Evolutionary conservation across 345 rosid species (phyloP).

Genomic region (Psidium guajava): DNA sequence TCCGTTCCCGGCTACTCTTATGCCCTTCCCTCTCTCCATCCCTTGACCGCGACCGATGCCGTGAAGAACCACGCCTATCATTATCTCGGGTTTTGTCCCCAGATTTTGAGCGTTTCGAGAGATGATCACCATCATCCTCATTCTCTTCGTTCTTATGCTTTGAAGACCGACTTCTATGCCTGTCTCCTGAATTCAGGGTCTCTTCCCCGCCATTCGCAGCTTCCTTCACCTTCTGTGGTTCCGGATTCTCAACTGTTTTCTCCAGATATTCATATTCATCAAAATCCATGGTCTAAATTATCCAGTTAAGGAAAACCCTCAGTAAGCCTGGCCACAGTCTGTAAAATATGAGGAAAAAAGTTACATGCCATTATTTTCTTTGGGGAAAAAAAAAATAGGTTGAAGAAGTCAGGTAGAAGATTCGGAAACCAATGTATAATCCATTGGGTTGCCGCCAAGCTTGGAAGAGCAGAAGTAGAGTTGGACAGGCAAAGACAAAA

Average conservation of each 20-base stretch:
- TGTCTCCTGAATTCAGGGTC: conserved; percentile 11
- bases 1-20: conserved; percentile 44
- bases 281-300: conserved; percentile 44
- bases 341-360: neutral
- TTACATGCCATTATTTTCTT: neutral
- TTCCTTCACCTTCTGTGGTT: conserved; percentile 32
- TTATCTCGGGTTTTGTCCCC: conserved; percentile 39
- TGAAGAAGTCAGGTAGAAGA: neutral
- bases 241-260: conserved; percentile 76
- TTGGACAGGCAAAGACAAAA: neutral
- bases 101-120: conserved; percentile 41
- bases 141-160: conserved; percentile 46
- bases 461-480: neutral
- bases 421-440: neutral
- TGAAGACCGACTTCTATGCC: conserved; percentile 36
- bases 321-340: neutral
- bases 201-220: conserved; percentile 38
- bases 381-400: neutral
- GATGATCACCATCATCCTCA: conserved; percentile 30
- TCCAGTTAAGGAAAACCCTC: neutral
- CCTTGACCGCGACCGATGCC: conserved; percentile 48
- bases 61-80: conserved; percentile 30
- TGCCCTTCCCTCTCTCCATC: conserved; percentile 68
- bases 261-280: conserved; percentile 96
- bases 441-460: neutral